A percentile compares a stretch with the other conserved stretches of the same genome.
phyloP scores from a whole-genome alignment of 2,329 filamentous ascomycete species.

The Triangularia setosa region DNA sequence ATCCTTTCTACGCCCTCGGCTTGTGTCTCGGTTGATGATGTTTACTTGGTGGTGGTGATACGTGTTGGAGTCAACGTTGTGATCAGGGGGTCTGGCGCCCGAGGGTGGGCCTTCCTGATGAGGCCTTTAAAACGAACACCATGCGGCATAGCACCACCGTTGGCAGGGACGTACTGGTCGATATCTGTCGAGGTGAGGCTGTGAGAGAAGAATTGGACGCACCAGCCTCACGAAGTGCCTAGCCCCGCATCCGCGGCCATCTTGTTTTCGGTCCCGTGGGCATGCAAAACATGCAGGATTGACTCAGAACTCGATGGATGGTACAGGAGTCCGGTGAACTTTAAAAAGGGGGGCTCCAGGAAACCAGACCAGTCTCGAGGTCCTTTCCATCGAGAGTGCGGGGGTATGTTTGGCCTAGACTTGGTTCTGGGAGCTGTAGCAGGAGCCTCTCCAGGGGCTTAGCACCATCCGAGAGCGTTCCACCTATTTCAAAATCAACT shows the following conservation, averaged over 20 bases:
- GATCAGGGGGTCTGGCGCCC: not conserved
- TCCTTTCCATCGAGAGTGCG: not conserved
- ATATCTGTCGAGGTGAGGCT: not conserved
- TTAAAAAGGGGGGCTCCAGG: not conserved
- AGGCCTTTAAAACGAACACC: not conserved
- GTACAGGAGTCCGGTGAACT: slow-evolving; percentile 2
- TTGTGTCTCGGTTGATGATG: not conserved
- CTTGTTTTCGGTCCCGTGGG: not conserved
- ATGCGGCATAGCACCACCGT: not conserved
- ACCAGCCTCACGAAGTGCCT: not conserved
- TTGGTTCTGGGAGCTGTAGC: not conserved
- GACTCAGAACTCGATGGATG: slow-evolving; percentile 1
- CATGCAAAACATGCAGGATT: not conserved
- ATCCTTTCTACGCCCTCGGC: not conserved
- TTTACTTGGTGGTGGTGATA: not conserved
- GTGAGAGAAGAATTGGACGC: not conserved
- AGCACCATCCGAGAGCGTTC: not conserved
- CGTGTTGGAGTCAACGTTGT: not conserved
- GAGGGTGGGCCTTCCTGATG: not conserved
- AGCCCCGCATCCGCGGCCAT: not conserved
- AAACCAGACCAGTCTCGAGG: not conserved
- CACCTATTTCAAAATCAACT: not conserved
- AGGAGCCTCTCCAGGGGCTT: not conserved
- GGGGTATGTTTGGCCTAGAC: not conserved
- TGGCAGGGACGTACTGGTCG: not conserved